These are phyloP conservation scores for Rubia balearica DNA, from an alignment of 305 asterid genomes.

Conservation along the genomic window DNA sequence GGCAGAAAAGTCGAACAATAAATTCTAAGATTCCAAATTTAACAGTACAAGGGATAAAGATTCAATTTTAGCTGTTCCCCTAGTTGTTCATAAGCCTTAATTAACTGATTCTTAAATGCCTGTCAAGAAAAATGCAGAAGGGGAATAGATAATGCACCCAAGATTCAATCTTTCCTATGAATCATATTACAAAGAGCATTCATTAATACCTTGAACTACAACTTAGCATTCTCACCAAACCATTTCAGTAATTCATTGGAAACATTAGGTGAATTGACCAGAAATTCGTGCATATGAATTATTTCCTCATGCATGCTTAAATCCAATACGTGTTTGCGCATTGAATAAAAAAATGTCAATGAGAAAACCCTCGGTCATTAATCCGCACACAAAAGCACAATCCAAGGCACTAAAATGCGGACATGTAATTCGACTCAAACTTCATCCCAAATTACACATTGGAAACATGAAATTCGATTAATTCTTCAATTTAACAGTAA, in stretches of 20 bases:
- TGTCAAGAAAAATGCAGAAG: neutral
- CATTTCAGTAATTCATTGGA: neutral
- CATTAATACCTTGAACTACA: neutral
- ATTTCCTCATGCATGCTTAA: slow-evolving; percentile 2
- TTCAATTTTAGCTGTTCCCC: neutral
- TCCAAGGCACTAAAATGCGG: neutral
- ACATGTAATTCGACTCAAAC: slow-evolving; percentile 4
- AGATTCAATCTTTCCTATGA: neutral
- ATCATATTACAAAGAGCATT: neutral
- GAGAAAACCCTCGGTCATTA: neutral
- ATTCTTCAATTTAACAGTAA: neutral
- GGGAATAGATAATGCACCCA: neutral
- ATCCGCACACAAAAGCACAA: neutral
- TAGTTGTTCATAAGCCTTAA: neutral
- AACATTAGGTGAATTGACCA: neutral
- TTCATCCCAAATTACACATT: neutral
- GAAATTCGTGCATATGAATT: neutral
- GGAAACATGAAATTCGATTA: neutral
- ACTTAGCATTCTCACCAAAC: neutral
- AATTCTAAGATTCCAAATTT: neutral
- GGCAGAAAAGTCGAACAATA: neutral
- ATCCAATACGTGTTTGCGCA: neutral
- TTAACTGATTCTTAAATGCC: neutral
- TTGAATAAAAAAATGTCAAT: neutral
- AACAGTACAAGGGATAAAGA: neutral